These are phyloP conservation scores for Leptomonas seymouri DNA, from an alignment of 208 protist species.

Conservation along the genomic window DNA sequence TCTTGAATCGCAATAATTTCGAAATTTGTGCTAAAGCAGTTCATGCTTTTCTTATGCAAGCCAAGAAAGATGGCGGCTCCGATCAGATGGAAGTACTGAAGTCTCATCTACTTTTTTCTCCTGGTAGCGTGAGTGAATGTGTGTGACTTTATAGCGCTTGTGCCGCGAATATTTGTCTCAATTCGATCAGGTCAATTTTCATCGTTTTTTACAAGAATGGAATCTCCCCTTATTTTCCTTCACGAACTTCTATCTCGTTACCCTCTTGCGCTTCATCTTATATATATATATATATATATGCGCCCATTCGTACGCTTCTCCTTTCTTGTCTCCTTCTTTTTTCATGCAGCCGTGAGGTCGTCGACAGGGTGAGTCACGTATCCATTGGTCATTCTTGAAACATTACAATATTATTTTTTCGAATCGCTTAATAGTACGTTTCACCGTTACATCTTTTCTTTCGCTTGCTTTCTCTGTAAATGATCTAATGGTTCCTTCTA, in stretches of 20 bases:
- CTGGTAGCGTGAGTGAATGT: too few relatives aligned
- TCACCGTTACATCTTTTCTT: background rate
- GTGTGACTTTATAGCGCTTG: too few relatives aligned
- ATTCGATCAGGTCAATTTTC: too few relatives aligned
- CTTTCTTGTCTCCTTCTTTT: background rate
- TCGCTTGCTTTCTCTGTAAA: background rate
- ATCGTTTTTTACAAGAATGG: too few relatives aligned
- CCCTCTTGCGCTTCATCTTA: background rate
- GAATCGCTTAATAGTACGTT: background rate
- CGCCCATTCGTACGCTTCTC: background rate
- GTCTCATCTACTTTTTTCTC: too few relatives aligned
- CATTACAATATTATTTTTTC: background rate
- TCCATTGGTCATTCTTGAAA: background rate
- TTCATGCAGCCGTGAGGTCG: conserved; percentile 1
- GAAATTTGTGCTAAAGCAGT: too few relatives aligned
- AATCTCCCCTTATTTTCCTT: background rate
- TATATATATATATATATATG: background rate
- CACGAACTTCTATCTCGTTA: background rate
- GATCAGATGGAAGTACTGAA: too few relatives aligned
- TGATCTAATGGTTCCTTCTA: conserved; percentile 2
- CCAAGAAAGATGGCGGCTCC: too few relatives aligned
- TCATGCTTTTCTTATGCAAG: too few relatives aligned
- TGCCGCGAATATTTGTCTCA: too few relatives aligned
- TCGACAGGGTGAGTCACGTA: background rate
- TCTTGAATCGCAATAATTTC: too few relatives aligned